Base-by-base conservation (phyloP, 805 yeast genomes). In the Ogataea allantospora region DNA sequence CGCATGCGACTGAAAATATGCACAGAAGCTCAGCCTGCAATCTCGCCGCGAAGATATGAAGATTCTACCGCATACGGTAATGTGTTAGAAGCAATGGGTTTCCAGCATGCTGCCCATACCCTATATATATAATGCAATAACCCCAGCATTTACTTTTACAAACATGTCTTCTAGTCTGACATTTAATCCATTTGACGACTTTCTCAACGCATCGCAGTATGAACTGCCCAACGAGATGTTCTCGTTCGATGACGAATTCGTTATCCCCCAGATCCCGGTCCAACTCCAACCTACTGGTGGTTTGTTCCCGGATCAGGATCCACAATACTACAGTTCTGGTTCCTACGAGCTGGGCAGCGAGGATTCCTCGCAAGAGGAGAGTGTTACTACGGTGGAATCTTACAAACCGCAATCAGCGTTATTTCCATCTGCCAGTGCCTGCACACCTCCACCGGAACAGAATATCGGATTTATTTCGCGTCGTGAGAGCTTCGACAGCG, bases 401-500 rank as follows among this genome's bases (percentile, higher is more conserved):
- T 15, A 38, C 14, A n/a, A 29, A 8, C 24, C 42, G 17, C 32
- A 17, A 17, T 30, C 30, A 16, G 45, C 44, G 26, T 30, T 55
- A 28, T 59, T 58, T 40, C 64, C 63, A 5, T 55, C 62, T 5
- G 60, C 58, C 7, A 38, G 52, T 15, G 63, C 65, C 3, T 57
- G 62, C 40, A 50, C 59, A 13, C 63, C 63, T 3, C 59, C 55
- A 8, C 53, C 54, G 8, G 43, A 42, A 21, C 22, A 13, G 16
- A 22, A 26, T 11, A 42, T 25, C 27, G 48, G 43, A 3, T 28
- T 36, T 15, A 16, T 49, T 10, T 47, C 46, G 16, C 51, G 55
- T 35, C 45, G 51, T 29, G 53, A 43, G 31, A 53, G 51, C 40
- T 35, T 46, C 4, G 53, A 46, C 15, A 49, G 49, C 35, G 56